Evolutionary conservation across 352 stramenopile genomes (phyloP), one percentile per base, ranked within the genome.

Genomic region (Pythium dissotocum): DNA sequence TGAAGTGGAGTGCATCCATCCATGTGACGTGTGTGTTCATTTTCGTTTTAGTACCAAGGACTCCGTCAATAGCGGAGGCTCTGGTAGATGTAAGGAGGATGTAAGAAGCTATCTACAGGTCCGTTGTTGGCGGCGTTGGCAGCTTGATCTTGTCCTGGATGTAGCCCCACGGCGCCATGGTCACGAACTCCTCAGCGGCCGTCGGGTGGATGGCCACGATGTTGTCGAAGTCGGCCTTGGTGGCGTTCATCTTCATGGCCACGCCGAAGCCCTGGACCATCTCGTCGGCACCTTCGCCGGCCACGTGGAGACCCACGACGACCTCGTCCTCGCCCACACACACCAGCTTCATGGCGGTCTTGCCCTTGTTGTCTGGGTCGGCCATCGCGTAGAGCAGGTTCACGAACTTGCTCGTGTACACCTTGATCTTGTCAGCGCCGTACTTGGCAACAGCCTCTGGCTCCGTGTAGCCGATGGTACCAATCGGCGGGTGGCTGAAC

Each of bases 231-330:
- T 99, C 97, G 38, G 88, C 88, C 78, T 99, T 99, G 55, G 96
- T 99, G 6, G 95, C 96, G 51, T 95, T 96, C 93, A 99, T 99
- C 77, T 99, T 99, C 67, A 99, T 91, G 2, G 98, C 97, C 24
- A 99, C 95, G 58, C 89, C 98, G 74, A 99, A 99, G 62, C 97
- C 97, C 80, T 99, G 98, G 66, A 99, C 77, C 79, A 99, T 99
- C 85, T 99, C 97, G 77, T 99, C 97, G 6, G 91, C 92, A 16
- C 81, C 93, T 69, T 97, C 89, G 57, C 97, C 97, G 56, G 98
- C 96, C 51, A 99, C 79, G 77, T 99, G 98, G 7, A 99, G 77
- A 51, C 98, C 98, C 40, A 99, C 95, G 28, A 99, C 96, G 35
- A 87, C 88, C 76, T 99, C 93, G 0, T 96, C 72, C 28, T 84